Evolutionary conservation across 2,329 filamentous ascomycete species (phyloP), one percentile per base, ranked within the genome.

Genomic region (Venturia asperata): DNA sequence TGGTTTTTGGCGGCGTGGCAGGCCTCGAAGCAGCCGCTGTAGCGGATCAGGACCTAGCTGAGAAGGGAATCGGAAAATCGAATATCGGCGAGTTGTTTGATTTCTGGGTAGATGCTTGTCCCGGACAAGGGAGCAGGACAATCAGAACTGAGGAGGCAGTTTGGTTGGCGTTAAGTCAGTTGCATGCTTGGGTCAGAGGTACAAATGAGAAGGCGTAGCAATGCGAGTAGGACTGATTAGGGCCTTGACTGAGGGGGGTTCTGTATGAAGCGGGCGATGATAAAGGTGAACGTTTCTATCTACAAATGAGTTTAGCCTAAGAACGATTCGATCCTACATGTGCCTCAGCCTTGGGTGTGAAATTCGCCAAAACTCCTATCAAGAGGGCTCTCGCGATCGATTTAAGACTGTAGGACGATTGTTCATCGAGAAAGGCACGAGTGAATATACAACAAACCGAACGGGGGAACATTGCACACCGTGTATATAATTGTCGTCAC

Each of bases 61-160:
- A 78, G 56, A 86, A 86, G 73, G 87, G 85, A 0, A 83, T 93
- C 17, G 79, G 81, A 6, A 85, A 86, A 42, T 79, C 80, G 30
- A 86, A 85, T 67, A 87, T 87, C 9, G 83, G 81, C 68, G 85
- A 90, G 69, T 74, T 93, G 62, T 96, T 96, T 73, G 91, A 96
- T 75, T 82, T 87, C 69, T 95, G 90, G 90, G 81, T 95, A 21
- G 90, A 96, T 74, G 81, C 94, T 56, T 80, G 92, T 68, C 89
- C 90, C 3, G 85, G 86, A 0, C 91, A 95, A 74, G 91, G 90
- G 0, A 93, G 89, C 73, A 81, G 91, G 70, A 91, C 87, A 0
- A 93, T 96, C 67, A 80, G 89, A 67, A 94, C 91, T 0, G 91
- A 95, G 70, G 91, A 96, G 77, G 90, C 91, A 1, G 77, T 95